phyloP scores from a whole-genome alignment of 495 filamentous ascomycete genomes.

The Xylaria intraflava region DNA sequence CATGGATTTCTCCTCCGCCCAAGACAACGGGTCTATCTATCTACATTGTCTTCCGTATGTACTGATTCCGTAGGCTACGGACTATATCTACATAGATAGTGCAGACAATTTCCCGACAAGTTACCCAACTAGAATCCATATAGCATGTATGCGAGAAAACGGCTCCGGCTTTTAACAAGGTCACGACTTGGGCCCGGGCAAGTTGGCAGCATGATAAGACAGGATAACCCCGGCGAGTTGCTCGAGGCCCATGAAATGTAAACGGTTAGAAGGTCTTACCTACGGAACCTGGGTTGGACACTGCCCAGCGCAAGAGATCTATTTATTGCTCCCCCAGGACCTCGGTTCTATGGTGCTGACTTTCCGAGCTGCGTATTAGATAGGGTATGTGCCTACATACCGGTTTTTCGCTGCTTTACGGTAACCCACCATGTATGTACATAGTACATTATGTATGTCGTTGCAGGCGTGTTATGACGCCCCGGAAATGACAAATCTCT shows the following conservation, averaged over 20 bases:
- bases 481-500: constrained; percentile 15
- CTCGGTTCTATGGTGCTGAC: constrained; percentile 8
- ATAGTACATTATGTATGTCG: too few relatives aligned
- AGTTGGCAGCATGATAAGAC: constrained; percentile 3
- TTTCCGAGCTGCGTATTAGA: constrained; percentile 1
- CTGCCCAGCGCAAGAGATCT: neutral
- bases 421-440: too few relatives aligned
- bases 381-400: too few relatives aligned
- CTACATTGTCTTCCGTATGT: too few relatives aligned
- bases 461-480: constrained; percentile 11
- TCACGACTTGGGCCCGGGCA: constrained; percentile 8
- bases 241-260: too few relatives aligned
- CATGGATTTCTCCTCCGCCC: neutral
- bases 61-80: too few relatives aligned
- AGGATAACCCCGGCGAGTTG: constrained; percentile 6
- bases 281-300: neutral
- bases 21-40: too few relatives aligned
- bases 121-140: constrained; percentile 6
- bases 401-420: too few relatives aligned
- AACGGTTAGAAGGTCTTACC: neutral
- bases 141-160: neutral
- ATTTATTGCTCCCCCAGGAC: too few relatives aligned
- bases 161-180: constrained; percentile 1
- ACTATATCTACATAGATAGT: too few relatives aligned
- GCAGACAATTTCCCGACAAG: constrained; percentile 10